These are phyloP conservation scores for Leccinellum albellum DNA, from an alignment of 768 basidiomycete genomes.

Conservation along the genomic window DNA sequence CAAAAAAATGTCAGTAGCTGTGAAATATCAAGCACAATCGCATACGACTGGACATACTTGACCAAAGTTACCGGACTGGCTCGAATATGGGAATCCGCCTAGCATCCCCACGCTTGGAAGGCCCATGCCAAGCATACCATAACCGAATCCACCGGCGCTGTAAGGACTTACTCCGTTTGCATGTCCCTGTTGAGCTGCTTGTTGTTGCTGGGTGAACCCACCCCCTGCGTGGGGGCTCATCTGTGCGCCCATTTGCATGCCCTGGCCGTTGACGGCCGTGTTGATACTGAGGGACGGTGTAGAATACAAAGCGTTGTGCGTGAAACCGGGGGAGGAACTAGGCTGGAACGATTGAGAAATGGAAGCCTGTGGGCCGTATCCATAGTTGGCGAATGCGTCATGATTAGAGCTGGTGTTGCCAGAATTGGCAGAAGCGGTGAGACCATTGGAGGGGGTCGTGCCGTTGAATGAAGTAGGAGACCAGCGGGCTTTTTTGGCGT, in stretches of 20 bases:
- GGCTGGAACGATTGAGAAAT: conserved; percentile 52
- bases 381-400: conserved; percentile 82
- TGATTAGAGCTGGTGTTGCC: conserved; percentile 41
- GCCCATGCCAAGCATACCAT: conserved; percentile 80
- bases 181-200: conserved; percentile 31
- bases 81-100: conserved; percentile 66
- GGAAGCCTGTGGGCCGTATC: conserved; percentile 74
- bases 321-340: conserved; percentile 46
- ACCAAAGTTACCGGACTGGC: conserved; percentile 65
- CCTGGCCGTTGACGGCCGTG: conserved; percentile 47
- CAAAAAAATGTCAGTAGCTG: conserved; percentile 35
- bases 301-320: conserved; percentile 63
- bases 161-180: conserved; percentile 51
- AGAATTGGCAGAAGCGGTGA: conserved; percentile 34
- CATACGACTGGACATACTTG: conserved; percentile 42
- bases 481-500: conserved; percentile 89
- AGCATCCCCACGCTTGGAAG: conserved; percentile 72
- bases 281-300: conserved; percentile 69
- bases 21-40: neutral
- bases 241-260: conserved; percentile 47
- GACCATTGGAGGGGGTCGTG: conserved; percentile 35
- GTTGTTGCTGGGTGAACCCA: conserved; percentile 47
- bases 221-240: conserved; percentile 66
- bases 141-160: conserved; percentile 49
- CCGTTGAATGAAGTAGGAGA: conserved; percentile 57